Conservation (phyloP, 2,329 filamentous ascomycete genomes). For the Cadophora gregata region DNA sequence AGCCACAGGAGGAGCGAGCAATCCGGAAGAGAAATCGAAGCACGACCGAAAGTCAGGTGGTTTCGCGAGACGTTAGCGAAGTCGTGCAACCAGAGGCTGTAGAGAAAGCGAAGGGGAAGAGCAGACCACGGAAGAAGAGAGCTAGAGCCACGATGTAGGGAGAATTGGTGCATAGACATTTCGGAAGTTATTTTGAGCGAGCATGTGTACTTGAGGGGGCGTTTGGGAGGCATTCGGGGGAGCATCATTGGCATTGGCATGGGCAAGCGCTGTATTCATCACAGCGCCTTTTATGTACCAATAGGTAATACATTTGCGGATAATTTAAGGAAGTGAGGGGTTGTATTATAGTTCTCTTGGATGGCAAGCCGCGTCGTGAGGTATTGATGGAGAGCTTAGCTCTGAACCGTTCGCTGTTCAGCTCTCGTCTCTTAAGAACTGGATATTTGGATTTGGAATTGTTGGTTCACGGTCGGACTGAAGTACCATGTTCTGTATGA, state of each 20-base stretch:
- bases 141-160: slow-evolving; percentile 25
- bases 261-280: slow-evolving; percentile 25
- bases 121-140: slow-evolving; percentile 19
- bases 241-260: slow-evolving; percentile 18
- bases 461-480: background rate
- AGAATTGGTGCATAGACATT: slow-evolving; percentile 2
- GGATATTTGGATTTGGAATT: background rate
- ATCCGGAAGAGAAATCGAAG: slow-evolving; percentile 36
- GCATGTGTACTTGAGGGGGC: slow-evolving; percentile 19
- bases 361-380: background rate
- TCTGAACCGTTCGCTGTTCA: background rate
- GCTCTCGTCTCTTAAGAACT: background rate
- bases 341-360: slow-evolving; percentile 8
- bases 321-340: background rate
- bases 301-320: background rate
- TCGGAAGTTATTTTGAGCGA: slow-evolving; percentile 18
- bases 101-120: slow-evolving; percentile 20
- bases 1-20: slow-evolving; percentile 66
- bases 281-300: slow-evolving; percentile 17
- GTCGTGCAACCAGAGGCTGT: slow-evolving; percentile 18
- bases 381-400: background rate
- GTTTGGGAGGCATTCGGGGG: background rate
- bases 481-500: too few species aligned
- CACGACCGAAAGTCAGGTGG: slow-evolving; percentile 34
- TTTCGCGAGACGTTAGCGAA: slow-evolving; percentile 36